These are phyloP conservation scores for Ustilago shanxiensis DNA, from an alignment of 1,284 basidiomycete genomes.

Conservation along the genomic window DNA sequence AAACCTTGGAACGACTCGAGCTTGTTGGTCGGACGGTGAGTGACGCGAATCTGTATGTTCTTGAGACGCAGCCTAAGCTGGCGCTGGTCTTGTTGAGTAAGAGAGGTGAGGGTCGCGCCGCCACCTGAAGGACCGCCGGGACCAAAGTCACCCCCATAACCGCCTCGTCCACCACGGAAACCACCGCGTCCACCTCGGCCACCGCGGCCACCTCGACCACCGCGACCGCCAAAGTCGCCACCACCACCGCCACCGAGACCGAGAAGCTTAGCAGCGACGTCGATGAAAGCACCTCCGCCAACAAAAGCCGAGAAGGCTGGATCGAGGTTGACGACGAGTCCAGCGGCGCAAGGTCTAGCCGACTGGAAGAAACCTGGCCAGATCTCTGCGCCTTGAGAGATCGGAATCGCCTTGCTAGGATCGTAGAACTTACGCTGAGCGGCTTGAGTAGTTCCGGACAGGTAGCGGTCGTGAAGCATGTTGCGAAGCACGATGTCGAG, in stretches of 20 bases:
- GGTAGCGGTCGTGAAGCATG: conserved; percentile 19
- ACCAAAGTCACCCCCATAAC: conserved; percentile 14
- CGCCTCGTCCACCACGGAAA: conserved; percentile 20
- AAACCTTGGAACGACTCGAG: conserved; percentile 55
- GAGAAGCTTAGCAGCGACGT: conserved; percentile 46
- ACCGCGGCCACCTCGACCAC: conserved; percentile 47
- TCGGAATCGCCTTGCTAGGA: conserved; percentile 25
- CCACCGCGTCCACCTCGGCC: conserved; percentile 39
- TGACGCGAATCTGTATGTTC: conserved; percentile 42
- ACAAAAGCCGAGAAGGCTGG: conserved; percentile 57
- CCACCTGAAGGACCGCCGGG: conserved; percentile 8
- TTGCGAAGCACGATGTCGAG: conserved; percentile 45
- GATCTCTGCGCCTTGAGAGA: conserved; percentile 54
- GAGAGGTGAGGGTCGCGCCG: background rate
- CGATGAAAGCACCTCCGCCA: conserved; percentile 40
- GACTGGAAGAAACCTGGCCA: conserved; percentile 59
- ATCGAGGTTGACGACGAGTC: conserved; percentile 62
- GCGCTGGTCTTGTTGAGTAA: conserved; percentile 37
- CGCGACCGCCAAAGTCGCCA: conserved; percentile 33
- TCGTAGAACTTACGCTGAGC: conserved; percentile 58
- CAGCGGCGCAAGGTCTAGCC: conserved; percentile 49
- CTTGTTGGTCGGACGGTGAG: conserved; percentile 52
- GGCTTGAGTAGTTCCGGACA: conserved; percentile 32
- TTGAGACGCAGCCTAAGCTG: conserved; percentile 53
- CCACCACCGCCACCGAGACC: conserved; percentile 47